A percentile compares a stretch with the other conserved stretches of the same genome.
Conservation (phyloP, 345 rosid genomes). For the Bruguiera gymnorhiza region DNA sequence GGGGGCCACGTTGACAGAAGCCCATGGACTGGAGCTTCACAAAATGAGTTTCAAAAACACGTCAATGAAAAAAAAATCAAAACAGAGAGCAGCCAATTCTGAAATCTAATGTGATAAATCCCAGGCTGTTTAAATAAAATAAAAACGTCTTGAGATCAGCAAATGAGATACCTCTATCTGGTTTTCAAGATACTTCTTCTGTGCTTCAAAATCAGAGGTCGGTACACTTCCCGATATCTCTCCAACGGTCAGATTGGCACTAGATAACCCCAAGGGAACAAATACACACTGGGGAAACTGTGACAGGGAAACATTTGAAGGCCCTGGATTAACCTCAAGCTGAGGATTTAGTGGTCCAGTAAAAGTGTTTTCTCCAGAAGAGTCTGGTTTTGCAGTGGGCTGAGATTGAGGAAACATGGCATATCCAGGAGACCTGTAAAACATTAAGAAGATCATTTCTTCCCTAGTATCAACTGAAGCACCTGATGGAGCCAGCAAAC, state of each 20-base stretch:
- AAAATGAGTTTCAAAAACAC: no score
- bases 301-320: constrained; percentile 23
- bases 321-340: constrained; percentile 28
- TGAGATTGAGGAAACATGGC: constrained; percentile 37
- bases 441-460: neutral
- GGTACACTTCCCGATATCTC: constrained; percentile 23
- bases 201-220: constrained; percentile 47
- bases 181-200: constrained; percentile 47
- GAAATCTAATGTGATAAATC: neutral
- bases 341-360: constrained; percentile 27
- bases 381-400: constrained; percentile 22
- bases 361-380: constrained; percentile 29
- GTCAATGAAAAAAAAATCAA: no score
- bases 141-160: neutral
- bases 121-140: neutral
- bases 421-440: constrained; percentile 59
- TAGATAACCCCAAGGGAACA: constrained; percentile 41
- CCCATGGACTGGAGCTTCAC: no score
- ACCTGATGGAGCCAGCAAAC: neutral
- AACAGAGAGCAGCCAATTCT: neutral
- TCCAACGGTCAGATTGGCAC: constrained; percentile 23
- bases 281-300: constrained; percentile 36
- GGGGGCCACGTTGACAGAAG: no score
- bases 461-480: neutral
- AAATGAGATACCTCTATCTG: constrained; percentile 60